Evolutionary conservation across 345 rosid species (phyloP), one percentile per base, ranked within the genome.

Genomic region (Passiflora organensis): DNA sequence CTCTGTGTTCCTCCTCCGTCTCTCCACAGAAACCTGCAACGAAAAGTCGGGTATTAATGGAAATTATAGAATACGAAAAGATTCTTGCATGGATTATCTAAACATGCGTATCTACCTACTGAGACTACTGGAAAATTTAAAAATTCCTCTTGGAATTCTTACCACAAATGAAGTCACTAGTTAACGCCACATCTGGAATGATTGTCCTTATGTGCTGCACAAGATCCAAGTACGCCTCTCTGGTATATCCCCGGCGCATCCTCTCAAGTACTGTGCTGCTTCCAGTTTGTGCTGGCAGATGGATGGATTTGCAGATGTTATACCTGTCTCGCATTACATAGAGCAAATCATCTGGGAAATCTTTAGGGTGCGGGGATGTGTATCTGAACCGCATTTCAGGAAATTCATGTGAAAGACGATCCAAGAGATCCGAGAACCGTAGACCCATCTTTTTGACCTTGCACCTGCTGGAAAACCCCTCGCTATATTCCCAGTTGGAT

Each of bases 311-410:
- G 71, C 99, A 91, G 59, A 91, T 76, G 65, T 86, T 91, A 69
- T 78, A 76, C 59, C 84, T 78, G 66, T 88, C 86, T 50, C 77
- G 73, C 99, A 91, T 91, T 55, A 88, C 24, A 77, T 78, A 78
- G 51, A 91, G 50, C 58, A 88, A 74, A 55, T 86, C 95, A 46
- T 82, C 95, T 0, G 96, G 95, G 61, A 76, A 88, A 78, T 88
- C 99, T 68, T 93, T 93, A 52, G 96, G 95, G 66, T 93, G 96
- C 24, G 94, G 98, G 1, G 98, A 91, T 20, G 98, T 91, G 77
- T 76, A 91, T 83, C 95, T 80, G 71, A 91, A 91, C 60, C 98
- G 73, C 82, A 86, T 91, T 67, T 93, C 96, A n/a, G 95, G 95
- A 68, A 79, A 91, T 69, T 84, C 89, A n/a, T 64, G 8, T 23